Conservation (phyloP, 352 stramenopile species). For the Phytophthora aleatoria region DNA sequence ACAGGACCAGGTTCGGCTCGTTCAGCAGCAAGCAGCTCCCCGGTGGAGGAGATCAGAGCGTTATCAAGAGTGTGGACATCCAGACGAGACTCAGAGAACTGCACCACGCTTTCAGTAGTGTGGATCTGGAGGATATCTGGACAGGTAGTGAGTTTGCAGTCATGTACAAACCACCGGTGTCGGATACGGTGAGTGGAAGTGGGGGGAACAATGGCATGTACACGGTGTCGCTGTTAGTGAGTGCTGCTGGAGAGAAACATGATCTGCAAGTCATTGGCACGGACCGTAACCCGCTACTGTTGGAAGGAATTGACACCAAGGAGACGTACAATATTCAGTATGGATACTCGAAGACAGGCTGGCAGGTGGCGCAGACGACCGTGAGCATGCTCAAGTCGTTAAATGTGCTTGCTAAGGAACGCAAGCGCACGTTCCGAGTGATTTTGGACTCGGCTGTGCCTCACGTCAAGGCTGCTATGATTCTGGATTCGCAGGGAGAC, state of each 20-base stretch:
- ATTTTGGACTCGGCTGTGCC: slow-evolving; percentile 82
- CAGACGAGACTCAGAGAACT: slow-evolving; percentile 85
- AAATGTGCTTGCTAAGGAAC: slow-evolving; percentile 66
- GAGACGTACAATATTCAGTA: slow-evolving; percentile 78
- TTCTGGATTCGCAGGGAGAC: slow-evolving; percentile 84
- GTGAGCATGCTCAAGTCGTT: slow-evolving; percentile 82
- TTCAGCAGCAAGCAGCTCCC: slow-evolving; percentile 79
- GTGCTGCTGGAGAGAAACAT: slow-evolving; percentile 74
- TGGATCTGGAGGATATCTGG: slow-evolving; percentile 83
- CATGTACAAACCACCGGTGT: slow-evolving; percentile 48
- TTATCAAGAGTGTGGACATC: slow-evolving; percentile 87
- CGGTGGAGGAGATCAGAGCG: slow-evolving; percentile 43
- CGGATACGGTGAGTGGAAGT: slow-evolving; percentile 20
- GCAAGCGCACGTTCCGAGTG: slow-evolving; percentile 83
- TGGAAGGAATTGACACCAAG: slow-evolving; percentile 70
- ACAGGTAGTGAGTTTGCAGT: slow-evolving; percentile 78
- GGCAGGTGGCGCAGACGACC: slow-evolving; percentile 79
- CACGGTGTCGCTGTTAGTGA: slow-evolving; percentile 82
- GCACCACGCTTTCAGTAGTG: slow-evolving; percentile 63
- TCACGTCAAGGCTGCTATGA: slow-evolving; percentile 87
- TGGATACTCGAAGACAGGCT: slow-evolving; percentile 80
- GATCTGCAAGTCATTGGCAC: slow-evolving; percentile 85
- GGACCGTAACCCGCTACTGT: slow-evolving; percentile 57
- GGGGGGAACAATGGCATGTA: slow-evolving; percentile 43
- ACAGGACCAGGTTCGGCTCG: slow-evolving; percentile 80